Base-by-base conservation (phyloP, 1,284 basidiomycete genomes). In the Boletus calvinii region DNA sequence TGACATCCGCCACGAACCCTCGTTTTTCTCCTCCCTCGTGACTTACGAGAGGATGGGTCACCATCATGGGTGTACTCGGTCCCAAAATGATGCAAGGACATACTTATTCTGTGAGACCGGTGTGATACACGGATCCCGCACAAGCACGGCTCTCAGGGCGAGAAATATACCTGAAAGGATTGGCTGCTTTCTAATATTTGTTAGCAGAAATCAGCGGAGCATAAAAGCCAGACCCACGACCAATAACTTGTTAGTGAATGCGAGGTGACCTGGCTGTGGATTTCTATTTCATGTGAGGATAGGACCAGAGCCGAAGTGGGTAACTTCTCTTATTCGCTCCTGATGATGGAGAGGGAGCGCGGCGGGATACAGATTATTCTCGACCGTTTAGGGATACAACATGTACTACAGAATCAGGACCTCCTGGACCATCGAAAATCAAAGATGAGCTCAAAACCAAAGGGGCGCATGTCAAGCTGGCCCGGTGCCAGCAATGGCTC, bases 401-500 rank as follows among this genome's bases (percentile, higher is more conserved):
- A 53, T 42, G 49, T 61, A 52, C 52, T 59, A 41, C 53, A 59
- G 36, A 48, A 57, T 58, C 56, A 63, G 29, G 54, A 53, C 57
- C 55, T 70, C 58, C 66, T 66, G 34, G 78, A 74, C 85, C 86
- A 89, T 39, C 83, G 74, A 63, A 90, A 82, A 64, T 91, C 89
- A 44, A 91, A 50, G 22, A 89, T 72, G 54, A 91, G 71, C 36
- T 81, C 81, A 39, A 90, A 72, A 9, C 89, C 89, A 66, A 85
- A 83, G n/a, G 78, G 76, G 30, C 81, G 78, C 56, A 91, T 67
- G 63, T 90, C 86, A 60, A 87, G 83, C 63, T 86, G 81, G 56
- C 72, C 73, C 15, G 80, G 79, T 6, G 78, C 57, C 52, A 74
- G 59, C 11, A 44, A 30, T 35, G 50, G 42, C 17, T 53, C 53